Evolutionary conservation across 1,284 basidiomycete species (phyloP).

Genomic region (Mycosarcoma maydis): DNA sequence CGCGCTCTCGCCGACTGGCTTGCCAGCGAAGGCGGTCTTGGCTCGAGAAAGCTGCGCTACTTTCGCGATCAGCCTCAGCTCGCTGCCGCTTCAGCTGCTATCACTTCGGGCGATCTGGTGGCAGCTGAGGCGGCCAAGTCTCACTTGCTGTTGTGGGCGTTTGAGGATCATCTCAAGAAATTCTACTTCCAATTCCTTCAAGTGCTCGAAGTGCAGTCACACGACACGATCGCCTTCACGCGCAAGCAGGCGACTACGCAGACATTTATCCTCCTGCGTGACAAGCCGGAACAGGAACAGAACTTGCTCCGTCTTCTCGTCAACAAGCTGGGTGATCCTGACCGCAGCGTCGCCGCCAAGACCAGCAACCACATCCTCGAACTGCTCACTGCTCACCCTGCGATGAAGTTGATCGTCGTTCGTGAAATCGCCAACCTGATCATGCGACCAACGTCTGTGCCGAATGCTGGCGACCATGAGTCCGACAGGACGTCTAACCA

Average conservation of each 20-base stretch:
- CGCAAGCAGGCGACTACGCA: conserved; percentile 78
- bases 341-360: conserved; percentile 86
- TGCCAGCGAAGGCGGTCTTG: conserved; percentile 77
- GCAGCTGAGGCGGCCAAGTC: conserved; percentile 64
- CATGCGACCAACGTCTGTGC: conserved; percentile 70
- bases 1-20: conserved; percentile 96
- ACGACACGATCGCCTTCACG: conserved; percentile 88
- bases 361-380: conserved; percentile 89
- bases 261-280: conserved; percentile 81
- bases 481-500: conserved; percentile 28
- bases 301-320: conserved; percentile 90
- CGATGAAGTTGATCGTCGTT: conserved; percentile 90
- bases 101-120: conserved; percentile 19
- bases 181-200: conserved; percentile 94
- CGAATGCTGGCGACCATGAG: conserved; percentile 41
- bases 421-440: conserved; percentile 85
- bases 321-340: conserved; percentile 85
- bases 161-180: conserved; percentile 97
- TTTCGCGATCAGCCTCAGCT: conserved; percentile 87
- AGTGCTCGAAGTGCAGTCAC: conserved; percentile 85
- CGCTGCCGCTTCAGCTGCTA: conserved; percentile 71
- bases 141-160: conserved; percentile 84
- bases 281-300: conserved; percentile 96
- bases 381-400: conserved; percentile 87
- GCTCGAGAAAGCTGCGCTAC: conserved; percentile 75